Percentiles rank a stretch among this genome's conserved stretches.
These are phyloP conservation scores for Pichia sp. DNA, from an alignment of 1,139 yeast genomes.

Conservation along the genomic window DNA sequence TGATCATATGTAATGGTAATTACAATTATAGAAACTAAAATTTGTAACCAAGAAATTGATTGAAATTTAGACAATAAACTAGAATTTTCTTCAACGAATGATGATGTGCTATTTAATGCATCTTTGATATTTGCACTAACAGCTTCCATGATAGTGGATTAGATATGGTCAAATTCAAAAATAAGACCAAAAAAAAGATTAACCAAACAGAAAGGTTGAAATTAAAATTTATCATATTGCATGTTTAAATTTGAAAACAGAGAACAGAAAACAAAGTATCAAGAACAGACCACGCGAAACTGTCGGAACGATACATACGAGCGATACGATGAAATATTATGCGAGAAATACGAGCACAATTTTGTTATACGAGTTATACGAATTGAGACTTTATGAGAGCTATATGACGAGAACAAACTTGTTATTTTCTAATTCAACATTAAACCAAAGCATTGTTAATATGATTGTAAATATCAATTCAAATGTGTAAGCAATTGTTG, in stretches of 20 bases:
- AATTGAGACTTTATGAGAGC: not conserved
- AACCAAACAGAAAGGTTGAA: not conserved
- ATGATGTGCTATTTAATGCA: conserved; percentile 7
- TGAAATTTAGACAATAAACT: conserved; percentile 1
- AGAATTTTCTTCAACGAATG: not conserved
- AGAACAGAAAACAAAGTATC: not conserved
- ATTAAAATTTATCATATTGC: not conserved
- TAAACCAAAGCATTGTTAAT: conserved; percentile 25
- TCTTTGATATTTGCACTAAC: not conserved
- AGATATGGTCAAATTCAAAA: not conserved
- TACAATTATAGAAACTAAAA: conserved; percentile 44
- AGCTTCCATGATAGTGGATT: conserved; percentile 1
- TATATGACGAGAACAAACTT: conserved; percentile 2
- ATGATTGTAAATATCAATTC: conserved; percentile 19
- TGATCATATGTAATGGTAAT: conserved; percentile 69
- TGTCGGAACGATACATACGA: not conserved
- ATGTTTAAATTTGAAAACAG: not conserved
- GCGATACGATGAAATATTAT: not conserved
- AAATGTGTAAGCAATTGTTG: conserved; percentile 21
- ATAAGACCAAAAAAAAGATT: not conserved
- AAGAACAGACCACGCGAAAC: not conserved
- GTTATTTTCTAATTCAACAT: conserved; percentile 18
- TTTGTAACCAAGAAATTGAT: conserved; percentile 41
- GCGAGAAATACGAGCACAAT: no score
- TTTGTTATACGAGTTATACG: not conserved